Base-by-base conservation (phyloP, 257 asterid species). In the Penstemon barbatus region DNA sequence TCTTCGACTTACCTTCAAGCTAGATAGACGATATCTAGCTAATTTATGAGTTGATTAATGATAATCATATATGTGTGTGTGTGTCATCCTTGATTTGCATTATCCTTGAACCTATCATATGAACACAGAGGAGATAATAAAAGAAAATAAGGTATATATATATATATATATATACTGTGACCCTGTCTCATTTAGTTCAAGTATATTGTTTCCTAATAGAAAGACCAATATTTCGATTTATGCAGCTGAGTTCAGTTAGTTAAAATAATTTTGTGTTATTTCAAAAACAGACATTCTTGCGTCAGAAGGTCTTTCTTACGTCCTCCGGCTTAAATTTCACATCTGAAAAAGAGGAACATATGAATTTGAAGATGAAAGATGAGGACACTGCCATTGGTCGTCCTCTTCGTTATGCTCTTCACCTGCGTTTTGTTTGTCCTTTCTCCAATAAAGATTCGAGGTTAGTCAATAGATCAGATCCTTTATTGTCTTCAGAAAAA, bases 391-490 rank as follows among this genome's bases (percentile, higher is more conserved):
- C 76, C 45, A 77, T 61, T 50, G 87, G 33, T 25, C 33, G 92
- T 44, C 78, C 90, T 59, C 90, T 88, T 25, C 88, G 95, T 52
- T 88, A 88, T 69, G 95, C 92, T 46, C 88, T 88, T 71, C 95
- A 88, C 78, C 75, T 88, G 10, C 83, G 90, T n/a, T 85, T 88
- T 65, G 46, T 85, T 70, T 84, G 90, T 69, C 83, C 86, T 54
- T 72, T 53, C 43, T 54, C 72, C 39, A 88, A 83, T 71, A 82
- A 76, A 61, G 66, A 61, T 44, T 72, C 78, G 5, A 76, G 61
- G 41, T 68, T 78, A 58, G 75, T 25, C 8, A 11, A 80, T 53
- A 64, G 61, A 60, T 58, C 73, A 12, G 79, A 74, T 63, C 15
- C 73, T 61, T 62, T 75, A n/a, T 55, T 77, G 66, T 59, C 65